Base-by-base conservation (phyloP, 225 moss, liverwort and hornwort species). In the Climacium dendroides region DNA sequence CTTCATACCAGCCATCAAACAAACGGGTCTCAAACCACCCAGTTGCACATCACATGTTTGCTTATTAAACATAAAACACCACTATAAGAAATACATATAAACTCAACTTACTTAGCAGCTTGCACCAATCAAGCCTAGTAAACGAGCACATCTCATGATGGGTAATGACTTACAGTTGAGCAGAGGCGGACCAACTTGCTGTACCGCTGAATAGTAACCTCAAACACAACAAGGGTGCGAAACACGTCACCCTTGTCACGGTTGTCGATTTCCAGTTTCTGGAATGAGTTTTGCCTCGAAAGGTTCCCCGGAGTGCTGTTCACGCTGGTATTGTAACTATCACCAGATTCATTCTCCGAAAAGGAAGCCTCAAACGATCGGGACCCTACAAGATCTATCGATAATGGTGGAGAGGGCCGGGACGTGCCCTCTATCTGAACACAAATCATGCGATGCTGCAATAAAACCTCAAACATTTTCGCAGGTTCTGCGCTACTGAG, bases 161-260 rank as follows among this genome's bases (percentile, higher is more conserved):
- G 20, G 39, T 58, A 41, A 47, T 45, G 59, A 91, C 96, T 88
- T 85, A 98, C 98, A 89, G 95, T 96, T 61, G 98, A 98, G 91
- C 90, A 98, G 86, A 98, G 89, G 83, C 96, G 96, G 83, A 98
- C 93, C 91, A 98, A 92, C 96, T 98, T 98, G 96, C 96, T 98
- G 81, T 96, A 96, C 55, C 95, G 95, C 83, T 98, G 98, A 53
- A 96, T 90, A 86, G 96, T 94, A 76, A 98, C 98, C 88, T 98
- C 98, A 91, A 96, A 96, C 57, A 95, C 93, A 61, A 98, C 98
- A 85, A 92, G 94, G 83, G 96, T 92, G 70, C 95, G 94, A 88
- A 98, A 98, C 45, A 95, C 93, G 62, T 93, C 91, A 84, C 90
- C 89, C 94, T 91, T 94, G 83, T 96, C 97, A 88, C 92, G 93